These are phyloP conservation scores for Cryptococcus sp. DNA, from an alignment of 1,284 basidiomycete species.

Conservation along the genomic window DNA sequence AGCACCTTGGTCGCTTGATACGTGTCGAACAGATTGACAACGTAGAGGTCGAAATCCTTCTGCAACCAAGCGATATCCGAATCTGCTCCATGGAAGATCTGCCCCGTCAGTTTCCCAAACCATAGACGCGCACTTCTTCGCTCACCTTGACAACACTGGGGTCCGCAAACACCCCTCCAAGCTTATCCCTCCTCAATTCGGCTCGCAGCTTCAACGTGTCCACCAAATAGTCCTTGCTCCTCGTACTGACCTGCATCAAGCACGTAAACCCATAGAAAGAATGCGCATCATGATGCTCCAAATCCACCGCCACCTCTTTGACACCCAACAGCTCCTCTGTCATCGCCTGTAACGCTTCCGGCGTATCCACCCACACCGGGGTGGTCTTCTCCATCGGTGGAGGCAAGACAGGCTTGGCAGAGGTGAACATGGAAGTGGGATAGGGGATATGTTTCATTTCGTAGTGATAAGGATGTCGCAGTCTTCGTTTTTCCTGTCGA, in stretches of 20 bases:
- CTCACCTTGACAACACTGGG: slow-evolving; percentile 76
- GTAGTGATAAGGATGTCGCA: slow-evolving; percentile 70
- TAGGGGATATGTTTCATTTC: slow-evolving; percentile 69
- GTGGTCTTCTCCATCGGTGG: slow-evolving; percentile 62
- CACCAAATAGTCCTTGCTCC: slow-evolving; percentile 78
- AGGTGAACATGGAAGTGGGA: slow-evolving; percentile 62
- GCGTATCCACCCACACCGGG: slow-evolving; percentile 67
- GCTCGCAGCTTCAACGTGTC: slow-evolving; percentile 75
- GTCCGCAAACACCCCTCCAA: slow-evolving; percentile 68
- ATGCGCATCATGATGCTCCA: slow-evolving; percentile 87
- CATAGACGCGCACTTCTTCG: too few species aligned
- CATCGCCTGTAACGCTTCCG: slow-evolving; percentile 57
- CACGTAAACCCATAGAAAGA: slow-evolving; percentile 84
- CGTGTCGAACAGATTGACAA: slow-evolving; percentile 94
- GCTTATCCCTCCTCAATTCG: slow-evolving; percentile 54
- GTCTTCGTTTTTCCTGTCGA: slow-evolving; percentile 8
- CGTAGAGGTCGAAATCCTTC: slow-evolving; percentile 86
- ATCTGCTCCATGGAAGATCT: slow-evolving; percentile 92
- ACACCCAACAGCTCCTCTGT: slow-evolving; percentile 59
- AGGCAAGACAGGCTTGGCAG: slow-evolving; percentile 50
- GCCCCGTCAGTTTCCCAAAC: slow-evolving; percentile 4
- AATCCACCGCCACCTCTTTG: slow-evolving; percentile 84
- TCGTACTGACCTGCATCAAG: slow-evolving; percentile 86
- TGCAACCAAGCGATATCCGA: slow-evolving; percentile 95
- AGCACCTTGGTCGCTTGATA: slow-evolving; percentile 87